Percentiles rank a stretch among this genome's conserved stretches.
Evolutionary conservation across 768 basidiomycete species (phyloP).

Genomic region (Pholiota molesta): DNA sequence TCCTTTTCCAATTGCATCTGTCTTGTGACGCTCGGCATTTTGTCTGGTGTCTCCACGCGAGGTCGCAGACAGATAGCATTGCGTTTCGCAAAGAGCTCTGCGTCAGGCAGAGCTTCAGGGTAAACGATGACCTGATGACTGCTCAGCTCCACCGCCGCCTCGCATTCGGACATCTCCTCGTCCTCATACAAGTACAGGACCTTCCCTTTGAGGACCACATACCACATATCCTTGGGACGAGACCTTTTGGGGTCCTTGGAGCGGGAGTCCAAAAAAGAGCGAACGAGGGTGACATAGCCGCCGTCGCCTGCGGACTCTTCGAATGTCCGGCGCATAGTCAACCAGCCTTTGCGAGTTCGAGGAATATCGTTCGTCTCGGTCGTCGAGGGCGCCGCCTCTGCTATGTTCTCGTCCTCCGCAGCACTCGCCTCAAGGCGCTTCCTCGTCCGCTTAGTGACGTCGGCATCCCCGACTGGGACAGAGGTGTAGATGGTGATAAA

Average conservation of each 20-base stretch:
- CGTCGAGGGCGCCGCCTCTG: constrained; percentile 32
- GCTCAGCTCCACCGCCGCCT: constrained; percentile 85
- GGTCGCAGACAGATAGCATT: constrained; percentile 84
- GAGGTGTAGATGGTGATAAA: constrained; percentile 81
- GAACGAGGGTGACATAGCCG: constrained; percentile 79
- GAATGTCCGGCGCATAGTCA: constrained; percentile 80
- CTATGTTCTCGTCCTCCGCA: constrained; percentile 31
- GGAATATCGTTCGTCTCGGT: constrained; percentile 57
- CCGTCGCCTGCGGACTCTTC: constrained; percentile 64
- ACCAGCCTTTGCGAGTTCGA: constrained; percentile 76
- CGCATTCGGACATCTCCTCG: constrained; percentile 88
- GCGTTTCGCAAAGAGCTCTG: constrained; percentile 88
- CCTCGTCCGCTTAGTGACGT: constrained; percentile 44
- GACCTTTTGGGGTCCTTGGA: constrained; percentile 85
- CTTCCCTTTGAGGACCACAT: constrained; percentile 87
- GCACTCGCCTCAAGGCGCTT: constrained; percentile 27
- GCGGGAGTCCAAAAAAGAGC: constrained; percentile 77
- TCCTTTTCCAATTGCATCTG: constrained; percentile 49
- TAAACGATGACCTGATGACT: constrained; percentile 77
- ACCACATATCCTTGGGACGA: constrained; percentile 92
- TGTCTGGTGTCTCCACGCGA: constrained; percentile 38
- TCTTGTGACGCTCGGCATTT: constrained; percentile 52
- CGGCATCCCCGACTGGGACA: constrained; percentile 68
- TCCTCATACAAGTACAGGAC: constrained; percentile 94
- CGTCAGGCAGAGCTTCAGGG: constrained; percentile 77